A percentile compares a stretch with the other conserved stretches of the same genome.
Conservation (phyloP, 495 filamentous ascomycete species). For the Neurospora sp. region DNA sequence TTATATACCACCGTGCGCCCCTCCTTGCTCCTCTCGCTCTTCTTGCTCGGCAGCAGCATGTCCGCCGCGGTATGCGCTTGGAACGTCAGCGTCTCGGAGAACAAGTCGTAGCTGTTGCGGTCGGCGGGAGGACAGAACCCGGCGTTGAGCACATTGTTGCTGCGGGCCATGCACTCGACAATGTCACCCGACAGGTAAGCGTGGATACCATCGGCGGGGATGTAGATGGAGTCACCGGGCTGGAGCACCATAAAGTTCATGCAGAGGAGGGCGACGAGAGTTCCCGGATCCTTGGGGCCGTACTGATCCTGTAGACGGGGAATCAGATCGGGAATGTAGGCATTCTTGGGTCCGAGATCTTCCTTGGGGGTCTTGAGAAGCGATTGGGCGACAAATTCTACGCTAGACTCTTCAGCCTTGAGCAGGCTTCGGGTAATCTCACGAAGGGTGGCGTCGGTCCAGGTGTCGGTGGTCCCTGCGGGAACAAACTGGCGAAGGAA, state of each 20-base stretch:
- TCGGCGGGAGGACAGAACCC: conserved; percentile 62
- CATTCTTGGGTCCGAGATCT: conserved; percentile 18
- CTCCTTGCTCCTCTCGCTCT: conserved; percentile 42
- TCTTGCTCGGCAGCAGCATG: conserved; percentile 37
- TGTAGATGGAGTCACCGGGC: conserved; percentile 58
- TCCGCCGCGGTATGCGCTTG: conserved; percentile 46
- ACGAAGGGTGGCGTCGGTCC: conserved; percentile 53
- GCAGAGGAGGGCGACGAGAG: conserved; percentile 52
- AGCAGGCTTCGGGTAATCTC: conserved; percentile 48
- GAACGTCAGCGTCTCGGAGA: conserved; percentile 52
- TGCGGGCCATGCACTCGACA: conserved; percentile 78
- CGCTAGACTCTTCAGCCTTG: conserved; percentile 38
- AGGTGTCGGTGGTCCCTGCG: conserved; percentile 19
- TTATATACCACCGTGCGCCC: conserved; percentile 52
- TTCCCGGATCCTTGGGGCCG: conserved; percentile 46
- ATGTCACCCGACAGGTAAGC: conserved; percentile 72
- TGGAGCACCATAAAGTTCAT: conserved; percentile 67
- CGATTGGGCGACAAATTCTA: conserved; percentile 39
- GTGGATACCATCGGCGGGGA: conserved; percentile 71
- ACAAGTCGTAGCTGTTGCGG: conserved; percentile 52
- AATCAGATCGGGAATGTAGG: conserved; percentile 53
- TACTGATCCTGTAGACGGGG: conserved; percentile 58
- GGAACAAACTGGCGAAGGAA: conserved; percentile 43
- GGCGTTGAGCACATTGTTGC: conserved; percentile 66
- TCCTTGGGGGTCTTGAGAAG: conserved; percentile 35